Percentiles rank a stretch among this genome's conserved stretches.
Evolutionary conservation across 2,329 filamentous ascomycete species (phyloP).

Genomic region (Botrytis cinerea): DNA sequence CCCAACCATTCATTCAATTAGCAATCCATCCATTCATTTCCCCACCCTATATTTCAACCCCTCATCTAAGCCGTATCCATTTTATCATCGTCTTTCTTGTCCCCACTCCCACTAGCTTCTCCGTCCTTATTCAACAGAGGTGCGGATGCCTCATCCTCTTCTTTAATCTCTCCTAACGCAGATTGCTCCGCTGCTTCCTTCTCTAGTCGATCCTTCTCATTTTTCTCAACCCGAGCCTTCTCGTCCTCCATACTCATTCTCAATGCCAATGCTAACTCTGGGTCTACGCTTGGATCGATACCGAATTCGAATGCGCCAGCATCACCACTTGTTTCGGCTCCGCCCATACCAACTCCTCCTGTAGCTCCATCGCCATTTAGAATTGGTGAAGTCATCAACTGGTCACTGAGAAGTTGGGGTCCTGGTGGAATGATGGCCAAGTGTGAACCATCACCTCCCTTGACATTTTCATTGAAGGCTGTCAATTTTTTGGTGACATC

Average conservation of each 20-base stretch:
- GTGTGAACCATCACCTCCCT: slow-evolving; percentile 87
- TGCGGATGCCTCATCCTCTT: slow-evolving; percentile 69
- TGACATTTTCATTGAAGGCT: slow-evolving; percentile 91
- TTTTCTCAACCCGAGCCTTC: slow-evolving; percentile 87
- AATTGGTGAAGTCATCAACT: slow-evolving; percentile 86
- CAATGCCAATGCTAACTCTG: slow-evolving; percentile 89
- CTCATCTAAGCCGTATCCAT: slow-evolving; percentile 79
- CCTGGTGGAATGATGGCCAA: slow-evolving; percentile 89
- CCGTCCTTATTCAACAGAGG: slow-evolving; percentile 65
- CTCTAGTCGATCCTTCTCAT: slow-evolving; percentile 59
- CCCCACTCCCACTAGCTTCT: slow-evolving; percentile 62
- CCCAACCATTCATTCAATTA: slow-evolving; percentile 53
- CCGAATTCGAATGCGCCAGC: slow-evolving; percentile 77
- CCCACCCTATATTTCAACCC: slow-evolving; percentile 50
- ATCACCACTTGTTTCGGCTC: slow-evolving; percentile 53
- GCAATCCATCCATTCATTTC: slow-evolving; percentile 86
- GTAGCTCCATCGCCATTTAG: slow-evolving; percentile 76
- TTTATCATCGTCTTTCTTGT: slow-evolving; percentile 62
- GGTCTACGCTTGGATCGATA: slow-evolving; percentile 88
- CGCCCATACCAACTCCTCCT: slow-evolving; percentile 55
- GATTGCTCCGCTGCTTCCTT: slow-evolving; percentile 73
- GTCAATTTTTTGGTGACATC: slow-evolving; percentile 90
- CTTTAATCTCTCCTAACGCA: slow-evolving; percentile 77
- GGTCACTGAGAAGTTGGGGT: slow-evolving; percentile 88
- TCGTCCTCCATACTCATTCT: slow-evolving; percentile 99